phyloP scores from a whole-genome alignment of 2,329 filamentous ascomycete species.

The Paecilomyces niveus region DNA sequence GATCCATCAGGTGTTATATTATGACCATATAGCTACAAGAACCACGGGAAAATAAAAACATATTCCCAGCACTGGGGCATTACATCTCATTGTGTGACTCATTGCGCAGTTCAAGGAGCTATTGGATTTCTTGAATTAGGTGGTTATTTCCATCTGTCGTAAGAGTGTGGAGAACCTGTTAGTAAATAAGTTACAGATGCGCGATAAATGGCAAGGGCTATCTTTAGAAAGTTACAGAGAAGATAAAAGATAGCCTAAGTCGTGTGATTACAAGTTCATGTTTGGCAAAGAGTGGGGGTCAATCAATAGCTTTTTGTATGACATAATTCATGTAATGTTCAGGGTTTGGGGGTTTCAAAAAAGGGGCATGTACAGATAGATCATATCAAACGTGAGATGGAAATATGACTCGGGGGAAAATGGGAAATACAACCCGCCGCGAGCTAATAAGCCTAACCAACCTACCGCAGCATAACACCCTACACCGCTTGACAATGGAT shows the following conservation, averaged over 20 bases:
- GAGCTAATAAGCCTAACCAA: background rate
- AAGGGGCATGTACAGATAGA: background rate
- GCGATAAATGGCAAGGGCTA: too few species aligned
- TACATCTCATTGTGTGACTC: too few species aligned
- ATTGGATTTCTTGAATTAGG: too few species aligned
- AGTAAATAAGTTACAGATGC: too few species aligned
- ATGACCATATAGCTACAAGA: too few species aligned
- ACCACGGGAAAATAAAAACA: too few species aligned
- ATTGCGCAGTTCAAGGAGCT: too few species aligned
- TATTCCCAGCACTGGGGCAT: too few species aligned
- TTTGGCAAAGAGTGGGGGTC: background rate
- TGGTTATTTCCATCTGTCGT: too few species aligned
- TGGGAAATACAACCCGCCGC: background rate
- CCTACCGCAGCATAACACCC: background rate
- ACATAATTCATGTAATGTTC: background rate
- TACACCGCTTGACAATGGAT: background rate
- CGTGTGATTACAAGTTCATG: background rate
- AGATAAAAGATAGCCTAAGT: background rate
- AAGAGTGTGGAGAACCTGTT: too few species aligned
- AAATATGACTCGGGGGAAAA: background rate
- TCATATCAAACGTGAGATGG: background rate
- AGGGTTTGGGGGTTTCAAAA: background rate
- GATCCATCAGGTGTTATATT: too few species aligned
- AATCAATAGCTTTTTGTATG: background rate
- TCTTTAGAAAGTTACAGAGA: background rate